Conservation (phyloP, 805 yeast species). For the Candida coleopterorum region DNA sequence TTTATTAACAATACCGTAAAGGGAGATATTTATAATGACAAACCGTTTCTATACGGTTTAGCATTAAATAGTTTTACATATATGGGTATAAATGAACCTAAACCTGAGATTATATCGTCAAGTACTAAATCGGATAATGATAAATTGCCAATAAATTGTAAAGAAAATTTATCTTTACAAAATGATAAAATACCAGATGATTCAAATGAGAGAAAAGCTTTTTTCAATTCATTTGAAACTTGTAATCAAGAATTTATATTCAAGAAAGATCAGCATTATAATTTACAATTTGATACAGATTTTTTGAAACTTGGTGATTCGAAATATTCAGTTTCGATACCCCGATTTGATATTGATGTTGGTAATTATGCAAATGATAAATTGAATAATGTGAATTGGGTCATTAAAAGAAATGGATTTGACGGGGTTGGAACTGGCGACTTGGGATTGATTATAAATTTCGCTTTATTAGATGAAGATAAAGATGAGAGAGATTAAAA, state of each 20-base stretch:
- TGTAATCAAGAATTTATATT: conserved; percentile 38
- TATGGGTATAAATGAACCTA: conserved; percentile 25
- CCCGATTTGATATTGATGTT: conserved; percentile 44
- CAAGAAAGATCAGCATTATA: conserved; percentile 32
- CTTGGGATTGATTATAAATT: conserved; percentile 33
- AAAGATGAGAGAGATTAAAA: conserved; percentile 2
- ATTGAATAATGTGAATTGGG: conserved; percentile 44
- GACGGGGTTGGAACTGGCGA: conserved; percentile 29
- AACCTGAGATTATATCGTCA: not conserved
- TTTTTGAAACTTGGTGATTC: conserved; percentile 47
- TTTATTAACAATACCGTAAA: conserved; percentile 60
- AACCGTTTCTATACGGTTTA: conserved; percentile 61
- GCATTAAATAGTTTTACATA: conserved; percentile 54
- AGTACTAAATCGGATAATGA: not conserved
- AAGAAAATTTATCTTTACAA: conserved; percentile 22
- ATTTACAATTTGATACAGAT: conserved; percentile 52
- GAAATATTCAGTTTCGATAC: conserved; percentile 47
- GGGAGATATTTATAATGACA: conserved; percentile 56
- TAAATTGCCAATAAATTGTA: conserved; percentile 9
- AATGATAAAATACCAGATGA: conserved; percentile 23
- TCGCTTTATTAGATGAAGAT: conserved; percentile 32
- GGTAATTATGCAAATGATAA: conserved; percentile 38
- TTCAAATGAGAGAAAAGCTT: conserved; percentile 37
- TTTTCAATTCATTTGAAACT: conserved; percentile 35
- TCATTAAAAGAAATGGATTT: conserved; percentile 33